These are phyloP conservation scores for Epichloe typhina DNA, from an alignment of 2,329 filamentous ascomycete species.

Conservation along the genomic window DNA sequence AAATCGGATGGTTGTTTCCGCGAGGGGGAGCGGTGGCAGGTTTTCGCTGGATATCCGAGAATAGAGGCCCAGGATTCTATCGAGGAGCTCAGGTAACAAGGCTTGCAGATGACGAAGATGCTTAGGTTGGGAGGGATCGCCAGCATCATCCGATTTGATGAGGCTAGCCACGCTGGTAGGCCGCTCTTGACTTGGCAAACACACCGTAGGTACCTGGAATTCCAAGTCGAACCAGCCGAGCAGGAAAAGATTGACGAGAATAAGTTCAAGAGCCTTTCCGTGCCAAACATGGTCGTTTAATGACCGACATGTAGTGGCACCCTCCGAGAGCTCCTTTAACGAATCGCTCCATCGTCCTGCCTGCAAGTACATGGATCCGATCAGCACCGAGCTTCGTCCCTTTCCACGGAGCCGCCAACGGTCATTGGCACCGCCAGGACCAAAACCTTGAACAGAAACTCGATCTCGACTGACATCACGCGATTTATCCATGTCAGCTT, in stretches of 20 bases:
- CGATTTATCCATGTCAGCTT: slow-evolving; percentile 28
- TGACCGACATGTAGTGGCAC: slow-evolving; percentile 60
- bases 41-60: slow-evolving; percentile 56
- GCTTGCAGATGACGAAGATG: slow-evolving; percentile 41
- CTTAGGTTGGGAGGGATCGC: slow-evolving; percentile 33
- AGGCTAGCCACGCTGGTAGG: slow-evolving; percentile 20
- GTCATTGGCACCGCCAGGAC: slow-evolving; percentile 57
- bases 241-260: slow-evolving; percentile 69
- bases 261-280: slow-evolving; percentile 83
- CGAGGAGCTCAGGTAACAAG: slow-evolving; percentile 59
- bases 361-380: slow-evolving; percentile 77
- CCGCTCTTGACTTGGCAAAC: slow-evolving; percentile 36
- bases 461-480: slow-evolving; percentile 40
- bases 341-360: slow-evolving; percentile 86
- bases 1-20: slow-evolving; percentile 61
- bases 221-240: slow-evolving; percentile 74
- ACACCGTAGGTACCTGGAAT: slow-evolving; percentile 58
- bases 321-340: slow-evolving; percentile 69
- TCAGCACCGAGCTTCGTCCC: slow-evolving; percentile 62
- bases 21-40: slow-evolving; percentile 56
- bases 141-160: slow-evolving; percentile 15
- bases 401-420: slow-evolving; percentile 69
- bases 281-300: slow-evolving; percentile 95
- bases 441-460: slow-evolving; percentile 59
- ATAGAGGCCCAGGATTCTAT: slow-evolving; percentile 63